Evolutionary conservation across 2,329 filamentous ascomycete genomes (phyloP).

Genomic region (Aspergillus puulaauensis): DNA sequence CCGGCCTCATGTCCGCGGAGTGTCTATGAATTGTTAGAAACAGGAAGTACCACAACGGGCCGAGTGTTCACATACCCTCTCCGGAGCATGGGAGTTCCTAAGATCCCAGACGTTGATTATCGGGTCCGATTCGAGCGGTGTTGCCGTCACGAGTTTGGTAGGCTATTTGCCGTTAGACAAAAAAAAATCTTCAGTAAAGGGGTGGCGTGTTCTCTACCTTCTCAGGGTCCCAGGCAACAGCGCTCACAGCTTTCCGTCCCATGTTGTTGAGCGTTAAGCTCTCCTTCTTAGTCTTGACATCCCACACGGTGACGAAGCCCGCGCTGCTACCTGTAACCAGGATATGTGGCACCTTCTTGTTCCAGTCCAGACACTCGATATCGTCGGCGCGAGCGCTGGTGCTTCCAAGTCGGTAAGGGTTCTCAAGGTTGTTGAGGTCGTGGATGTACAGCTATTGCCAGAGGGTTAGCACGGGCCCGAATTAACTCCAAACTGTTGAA

Average conservation of each 20-base stretch:
- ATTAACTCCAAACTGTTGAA: background rate
- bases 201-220: constrained; percentile 51
- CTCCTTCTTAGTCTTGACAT: constrained; percentile 96
- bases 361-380: constrained; percentile 96
- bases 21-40: constrained; percentile 50
- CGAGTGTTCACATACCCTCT: constrained; percentile 49
- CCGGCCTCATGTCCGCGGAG: constrained; percentile 93
- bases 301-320: constrained; percentile 97
- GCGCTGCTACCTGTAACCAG: constrained; percentile 89
- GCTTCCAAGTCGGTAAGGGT: constrained; percentile 85
- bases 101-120: constrained; percentile 93
- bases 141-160: constrained; percentile 90
- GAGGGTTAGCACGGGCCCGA: constrained; percentile 7
- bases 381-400: constrained; percentile 88
- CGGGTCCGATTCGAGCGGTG: constrained; percentile 82
- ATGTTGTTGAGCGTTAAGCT: constrained; percentile 88
- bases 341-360: constrained; percentile 96
- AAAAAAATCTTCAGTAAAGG: background rate
- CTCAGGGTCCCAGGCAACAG: constrained; percentile 95
- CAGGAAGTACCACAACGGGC: background rate
- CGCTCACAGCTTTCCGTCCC: constrained; percentile 88
- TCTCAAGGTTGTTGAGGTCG: constrained; percentile 85
- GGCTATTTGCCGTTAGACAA: constrained; percentile 46
- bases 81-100: constrained; percentile 91
- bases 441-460: constrained; percentile 72